Percentiles rank a stretch among this genome's conserved stretches.
Conservation (phyloP, 2,329 filamentous ascomycete genomes). For the Penicillium palitans region DNA sequence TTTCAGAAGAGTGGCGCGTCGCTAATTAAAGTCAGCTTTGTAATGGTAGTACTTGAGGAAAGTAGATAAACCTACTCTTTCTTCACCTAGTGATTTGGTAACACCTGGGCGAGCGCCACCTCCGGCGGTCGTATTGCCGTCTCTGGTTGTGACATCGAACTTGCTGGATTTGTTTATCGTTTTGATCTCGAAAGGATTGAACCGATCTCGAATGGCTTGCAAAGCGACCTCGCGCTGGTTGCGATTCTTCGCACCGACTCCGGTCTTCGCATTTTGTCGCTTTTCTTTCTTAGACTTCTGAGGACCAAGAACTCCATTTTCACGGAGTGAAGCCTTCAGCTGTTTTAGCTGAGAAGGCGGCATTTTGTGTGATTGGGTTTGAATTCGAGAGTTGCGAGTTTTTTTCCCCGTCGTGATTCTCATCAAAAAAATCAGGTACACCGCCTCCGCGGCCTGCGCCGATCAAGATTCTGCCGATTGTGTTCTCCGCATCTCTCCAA, state of each 20-base stretch:
- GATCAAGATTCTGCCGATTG: conserved; percentile 32
- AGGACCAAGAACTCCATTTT: conserved; percentile 85
- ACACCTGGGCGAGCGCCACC: conserved; percentile 75
- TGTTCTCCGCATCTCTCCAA: conserved; percentile 24
- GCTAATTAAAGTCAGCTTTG: conserved; percentile 46
- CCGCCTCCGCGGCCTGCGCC: conserved; percentile 33
- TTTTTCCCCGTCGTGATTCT: conserved; percentile 26
- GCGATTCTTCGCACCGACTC: conserved; percentile 69
- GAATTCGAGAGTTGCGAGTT: conserved; percentile 25
- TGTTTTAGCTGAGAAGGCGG: conserved; percentile 95
- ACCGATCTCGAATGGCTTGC: conserved; percentile 85
- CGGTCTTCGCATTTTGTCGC: conserved; percentile 68
- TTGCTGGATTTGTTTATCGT: conserved; percentile 74
- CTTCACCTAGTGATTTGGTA: conserved; percentile 81
- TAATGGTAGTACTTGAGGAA: neutral
- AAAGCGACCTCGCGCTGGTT: conserved; percentile 75
- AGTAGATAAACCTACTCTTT: conserved; percentile 59
- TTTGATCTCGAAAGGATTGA: conserved; percentile 97
- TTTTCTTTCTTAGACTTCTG: conserved; percentile 96
- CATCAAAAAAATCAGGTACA: conserved; percentile 34
- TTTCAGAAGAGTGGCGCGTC: conserved; percentile 78
- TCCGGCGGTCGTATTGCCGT: conserved; percentile 50
- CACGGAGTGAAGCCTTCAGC: conserved; percentile 83
- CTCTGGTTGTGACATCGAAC: conserved; percentile 76
- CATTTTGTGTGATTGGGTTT: conserved; percentile 56